Evolutionary conservation across 2,329 filamentous ascomycete genomes (phyloP).

Genomic region (Epichloe glyceriae): DNA sequence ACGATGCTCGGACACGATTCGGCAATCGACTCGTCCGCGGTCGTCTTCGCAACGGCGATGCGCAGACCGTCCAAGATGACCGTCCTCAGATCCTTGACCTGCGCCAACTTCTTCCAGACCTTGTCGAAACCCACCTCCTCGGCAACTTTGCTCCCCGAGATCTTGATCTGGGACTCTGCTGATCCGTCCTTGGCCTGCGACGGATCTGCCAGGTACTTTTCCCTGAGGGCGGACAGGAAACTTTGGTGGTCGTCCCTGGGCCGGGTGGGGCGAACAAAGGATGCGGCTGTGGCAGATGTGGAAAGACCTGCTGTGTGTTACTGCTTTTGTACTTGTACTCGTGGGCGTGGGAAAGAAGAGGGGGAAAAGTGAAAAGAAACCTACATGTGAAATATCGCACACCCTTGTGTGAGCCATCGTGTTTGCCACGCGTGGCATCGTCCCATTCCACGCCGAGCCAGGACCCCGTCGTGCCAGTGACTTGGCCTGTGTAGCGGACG

Average conservation of each 20-base stretch:
- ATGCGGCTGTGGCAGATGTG: conserved; percentile 58
- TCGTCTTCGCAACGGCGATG: conserved; percentile 32
- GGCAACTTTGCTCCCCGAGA: conserved; percentile 63
- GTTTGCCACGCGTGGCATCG: conserved; percentile 72
- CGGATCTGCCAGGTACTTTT: conserved; percentile 66
- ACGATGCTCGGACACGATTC: conserved; percentile 52
- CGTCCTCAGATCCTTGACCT: conserved; percentile 64
- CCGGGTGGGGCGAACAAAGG: conserved; percentile 72
- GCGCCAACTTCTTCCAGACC: conserved; percentile 65
- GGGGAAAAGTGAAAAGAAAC: conserved; percentile 6
- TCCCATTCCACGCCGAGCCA: conserved; percentile 99
- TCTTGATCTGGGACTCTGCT: conserved; percentile 40
- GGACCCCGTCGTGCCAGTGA: conserved; percentile 60
- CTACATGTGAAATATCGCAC: conserved; percentile 73
- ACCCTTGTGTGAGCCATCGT: conserved; percentile 72
- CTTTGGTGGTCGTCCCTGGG: conserved; percentile 53
- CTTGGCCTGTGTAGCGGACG: conserved; percentile 66
- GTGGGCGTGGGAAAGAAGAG: neutral
- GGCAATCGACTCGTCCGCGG: conserved; percentile 25
- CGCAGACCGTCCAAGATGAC: conserved; percentile 70
- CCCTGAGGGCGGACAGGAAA: conserved; percentile 66
- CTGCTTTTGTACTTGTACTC: neutral
- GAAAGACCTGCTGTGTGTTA: conserved; percentile 35
- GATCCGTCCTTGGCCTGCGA: conserved; percentile 23
- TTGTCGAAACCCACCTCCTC: conserved; percentile 96